Percentiles rank a stretch among this genome's conserved stretches.
Conservation (phyloP, 176 grass and related monocot species). For the Carex parvula region DNA sequence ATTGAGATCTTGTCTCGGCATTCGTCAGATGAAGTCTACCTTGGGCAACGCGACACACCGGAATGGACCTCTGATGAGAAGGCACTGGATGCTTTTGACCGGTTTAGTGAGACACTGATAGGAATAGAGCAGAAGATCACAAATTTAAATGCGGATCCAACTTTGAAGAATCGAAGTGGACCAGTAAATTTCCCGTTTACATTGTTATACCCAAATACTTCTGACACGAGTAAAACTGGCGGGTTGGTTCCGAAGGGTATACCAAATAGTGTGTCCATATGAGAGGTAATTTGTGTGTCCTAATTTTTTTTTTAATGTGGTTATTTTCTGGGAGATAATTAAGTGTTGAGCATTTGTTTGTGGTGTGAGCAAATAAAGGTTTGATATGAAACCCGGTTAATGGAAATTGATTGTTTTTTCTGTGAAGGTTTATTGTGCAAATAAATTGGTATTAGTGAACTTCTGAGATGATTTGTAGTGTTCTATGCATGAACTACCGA, state of each 20-base stretch:
- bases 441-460: background rate
- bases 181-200: slow-evolving; percentile 60
- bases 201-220: slow-evolving; percentile 68
- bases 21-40: slow-evolving; percentile 73
- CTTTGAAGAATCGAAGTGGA: slow-evolving; percentile 59
- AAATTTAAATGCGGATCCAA: slow-evolving; percentile 27
- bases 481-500: background rate
- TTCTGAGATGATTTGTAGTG: background rate
- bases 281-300: slow-evolving; percentile 1
- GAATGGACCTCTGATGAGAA: slow-evolving; percentile 62
- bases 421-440: background rate
- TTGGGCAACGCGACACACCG: slow-evolving; percentile 62
- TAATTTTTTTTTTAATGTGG: background rate
- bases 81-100: slow-evolving; percentile 44
- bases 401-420: background rate
- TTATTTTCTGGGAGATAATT: background rate
- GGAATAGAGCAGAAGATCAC: slow-evolving; percentile 49
- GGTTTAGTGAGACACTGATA: slow-evolving; percentile 37
- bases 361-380: background rate
- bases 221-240: slow-evolving; percentile 33
- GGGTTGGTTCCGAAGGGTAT: slow-evolving; percentile 54
- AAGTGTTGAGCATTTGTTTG: background rate
- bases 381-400: background rate
- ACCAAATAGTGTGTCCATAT: slow-evolving; percentile 78
- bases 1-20: slow-evolving; percentile 72